These are phyloP conservation scores for Talaromyces amestolkiae DNA, from an alignment of 2,329 filamentous ascomycete genomes.

Conservation along the genomic window DNA sequence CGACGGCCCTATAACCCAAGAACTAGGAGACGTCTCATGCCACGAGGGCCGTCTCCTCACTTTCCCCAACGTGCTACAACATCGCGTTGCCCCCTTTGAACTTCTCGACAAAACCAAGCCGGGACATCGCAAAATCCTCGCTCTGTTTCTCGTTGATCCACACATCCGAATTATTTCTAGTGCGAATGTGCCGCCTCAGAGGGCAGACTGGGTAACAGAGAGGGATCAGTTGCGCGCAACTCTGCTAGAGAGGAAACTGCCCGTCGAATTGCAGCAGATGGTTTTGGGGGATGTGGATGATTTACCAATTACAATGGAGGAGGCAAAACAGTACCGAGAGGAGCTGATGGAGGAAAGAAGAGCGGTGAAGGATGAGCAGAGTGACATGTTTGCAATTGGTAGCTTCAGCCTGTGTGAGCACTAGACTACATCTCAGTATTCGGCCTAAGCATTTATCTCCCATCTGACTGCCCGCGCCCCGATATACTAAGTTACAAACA, in stretches of 20 bases:
- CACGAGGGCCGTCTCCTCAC: conserved; percentile 25
- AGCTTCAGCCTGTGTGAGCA: conserved; percentile 9
- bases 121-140: conserved; percentile 55
- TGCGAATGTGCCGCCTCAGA: conserved; percentile 54
- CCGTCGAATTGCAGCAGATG: conserved; percentile 11
- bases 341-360: conserved; percentile 15
- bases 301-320: conserved; percentile 32
- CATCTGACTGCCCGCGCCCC: background rate
- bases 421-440: background rate
- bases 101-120: conserved; percentile 52
- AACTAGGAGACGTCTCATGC: conserved; percentile 23
- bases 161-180: conserved; percentile 54
- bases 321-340: conserved; percentile 37
- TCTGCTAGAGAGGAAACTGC: conserved; percentile 28
- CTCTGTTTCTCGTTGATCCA: conserved; percentile 61
- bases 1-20: conserved; percentile 26
- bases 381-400: background rate
- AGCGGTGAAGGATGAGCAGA: background rate
- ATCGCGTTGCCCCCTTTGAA: conserved; percentile 50
- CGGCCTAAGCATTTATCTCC: background rate
- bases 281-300: background rate
- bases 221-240: background rate
- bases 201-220: conserved; percentile 40
- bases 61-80: conserved; percentile 46
- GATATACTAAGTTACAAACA: too few relatives aligned